Evolutionary conservation across 1,284 basidiomycete genomes (phyloP).

Genomic region (Omphalotus olearius): DNA sequence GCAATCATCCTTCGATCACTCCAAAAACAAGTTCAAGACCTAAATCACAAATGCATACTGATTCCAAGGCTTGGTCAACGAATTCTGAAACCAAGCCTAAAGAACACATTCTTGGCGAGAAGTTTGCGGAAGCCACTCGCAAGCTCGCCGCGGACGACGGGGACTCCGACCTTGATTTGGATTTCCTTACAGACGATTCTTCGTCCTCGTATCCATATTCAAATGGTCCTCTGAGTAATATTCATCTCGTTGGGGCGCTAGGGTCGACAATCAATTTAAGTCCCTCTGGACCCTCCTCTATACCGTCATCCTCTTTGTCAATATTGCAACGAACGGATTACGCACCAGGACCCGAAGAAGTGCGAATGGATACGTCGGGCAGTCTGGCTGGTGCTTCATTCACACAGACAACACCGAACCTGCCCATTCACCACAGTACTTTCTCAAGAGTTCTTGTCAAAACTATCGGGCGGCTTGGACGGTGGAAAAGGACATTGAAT

Average conservation of each 20-base stretch:
- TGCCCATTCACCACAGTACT: conserved; percentile 58
- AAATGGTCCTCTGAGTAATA: conserved; percentile 39
- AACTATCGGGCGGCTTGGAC: conserved; percentile 74
- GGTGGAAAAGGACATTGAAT: conserved; percentile 78
- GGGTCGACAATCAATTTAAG: conserved; percentile 17
- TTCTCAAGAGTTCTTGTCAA: conserved; percentile 76
- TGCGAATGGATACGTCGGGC: neutral
- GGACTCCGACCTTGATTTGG: conserved; percentile 73
- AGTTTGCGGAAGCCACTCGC: conserved; percentile 57
- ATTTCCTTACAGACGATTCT: conserved; percentile 51
- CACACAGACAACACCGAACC: conserved; percentile 35
- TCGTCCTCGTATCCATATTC: conserved; percentile 25
- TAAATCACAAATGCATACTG: neutral
- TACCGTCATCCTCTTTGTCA: conserved; percentile 43
- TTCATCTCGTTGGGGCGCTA: conserved; percentile 25
- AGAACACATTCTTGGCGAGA: conserved; percentile 50
- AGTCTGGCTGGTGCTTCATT: too few species aligned
- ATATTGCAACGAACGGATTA: conserved; percentile 41
- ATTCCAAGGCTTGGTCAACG: neutral
- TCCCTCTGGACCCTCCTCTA: conserved; percentile 36
- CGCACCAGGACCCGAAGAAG: conserved; percentile 25
- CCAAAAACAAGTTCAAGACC: neutral
- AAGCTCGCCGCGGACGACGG: conserved; percentile 39
- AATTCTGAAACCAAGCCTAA: conserved; percentile 10
- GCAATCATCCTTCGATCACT: conserved; percentile 29